Conservation (phyloP, 176 grass and related monocot genomes). For the Eragrostis nindensis region DNA sequence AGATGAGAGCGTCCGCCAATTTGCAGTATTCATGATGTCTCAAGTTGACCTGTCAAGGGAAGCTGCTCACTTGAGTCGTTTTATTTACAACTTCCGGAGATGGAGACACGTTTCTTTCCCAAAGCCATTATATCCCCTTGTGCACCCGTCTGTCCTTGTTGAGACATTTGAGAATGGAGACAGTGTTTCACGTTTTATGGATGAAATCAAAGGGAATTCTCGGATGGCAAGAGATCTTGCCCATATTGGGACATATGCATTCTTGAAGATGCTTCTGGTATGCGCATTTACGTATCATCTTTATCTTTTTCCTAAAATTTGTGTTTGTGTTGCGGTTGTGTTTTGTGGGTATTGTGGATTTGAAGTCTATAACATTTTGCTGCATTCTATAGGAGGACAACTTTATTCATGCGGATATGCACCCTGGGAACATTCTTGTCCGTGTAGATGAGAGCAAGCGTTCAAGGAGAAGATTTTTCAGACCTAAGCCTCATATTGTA, state of each 20-base stretch:
- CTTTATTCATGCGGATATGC: conserved; percentile 98
- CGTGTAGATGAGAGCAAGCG: conserved; percentile 62
- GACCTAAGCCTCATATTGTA: conserved; percentile 83
- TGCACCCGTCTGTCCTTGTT: conserved; percentile 96
- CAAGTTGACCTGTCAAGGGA: conserved; percentile 96
- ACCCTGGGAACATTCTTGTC: conserved; percentile 97
- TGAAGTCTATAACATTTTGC: conserved; percentile 7
- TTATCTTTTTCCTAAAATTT: not conserved
- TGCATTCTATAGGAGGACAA: conserved; percentile 77
- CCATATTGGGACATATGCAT: conserved; percentile 85
- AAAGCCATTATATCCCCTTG: conserved; percentile 89
- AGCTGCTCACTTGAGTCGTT: conserved; percentile 90
- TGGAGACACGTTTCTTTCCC: conserved; percentile 96
- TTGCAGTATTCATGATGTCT: conserved; percentile 96
- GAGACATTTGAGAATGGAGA: conserved; percentile 98
- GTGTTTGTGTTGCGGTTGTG: not conserved
- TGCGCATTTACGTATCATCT: not conserved
- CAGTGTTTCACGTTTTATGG: conserved; percentile 86
- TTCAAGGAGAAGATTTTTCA: conserved; percentile 67
- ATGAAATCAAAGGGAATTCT: conserved; percentile 70
- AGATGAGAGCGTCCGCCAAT: conserved; percentile 94
- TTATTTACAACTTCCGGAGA: conserved; percentile 91
- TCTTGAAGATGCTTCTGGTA: conserved; percentile 99
- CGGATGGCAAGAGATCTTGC: conserved; percentile 78
- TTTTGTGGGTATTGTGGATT: not conserved